A percentile compares a stretch with the other conserved stretches of the same genome.
These are phyloP conservation scores for Colletotrichum kahawae DNA, from an alignment of 2,329 filamentous ascomycete species.

Conservation along the genomic window DNA sequence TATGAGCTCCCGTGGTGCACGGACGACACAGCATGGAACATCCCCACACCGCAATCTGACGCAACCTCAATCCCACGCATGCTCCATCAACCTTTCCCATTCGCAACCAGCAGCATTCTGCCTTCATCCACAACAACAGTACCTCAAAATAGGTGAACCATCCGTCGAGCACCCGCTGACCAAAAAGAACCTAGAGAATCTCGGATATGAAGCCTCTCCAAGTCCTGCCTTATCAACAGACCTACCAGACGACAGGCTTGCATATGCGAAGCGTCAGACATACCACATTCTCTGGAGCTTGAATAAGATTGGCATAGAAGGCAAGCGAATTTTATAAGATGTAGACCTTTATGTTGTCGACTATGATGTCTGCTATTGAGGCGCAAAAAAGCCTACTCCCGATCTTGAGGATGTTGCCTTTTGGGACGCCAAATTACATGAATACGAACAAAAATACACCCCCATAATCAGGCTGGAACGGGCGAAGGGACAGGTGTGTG, in stretches of 20 bases:
- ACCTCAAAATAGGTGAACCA: background rate
- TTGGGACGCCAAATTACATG: background rate
- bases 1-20: background rate
- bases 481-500: background rate
- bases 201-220: background rate
- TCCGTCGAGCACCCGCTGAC: background rate
- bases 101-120: background rate
- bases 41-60: background rate
- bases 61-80: background rate
- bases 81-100: background rate
- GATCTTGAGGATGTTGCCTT: background rate
- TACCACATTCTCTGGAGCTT: background rate
- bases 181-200: background rate
- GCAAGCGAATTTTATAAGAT: background rate
- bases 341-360: background rate
- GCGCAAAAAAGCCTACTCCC: background rate
- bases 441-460: background rate
- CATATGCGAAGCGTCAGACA: background rate
- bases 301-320: background rate
- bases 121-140: background rate
- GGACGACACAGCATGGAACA: background rate
- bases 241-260: background rate
- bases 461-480: background rate
- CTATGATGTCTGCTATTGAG: background rate
- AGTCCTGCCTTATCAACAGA: background rate